Evolutionary conservation across 129 eudicot genomes (phyloP).

Genomic region (Chrysanthemum makinoi): DNA sequence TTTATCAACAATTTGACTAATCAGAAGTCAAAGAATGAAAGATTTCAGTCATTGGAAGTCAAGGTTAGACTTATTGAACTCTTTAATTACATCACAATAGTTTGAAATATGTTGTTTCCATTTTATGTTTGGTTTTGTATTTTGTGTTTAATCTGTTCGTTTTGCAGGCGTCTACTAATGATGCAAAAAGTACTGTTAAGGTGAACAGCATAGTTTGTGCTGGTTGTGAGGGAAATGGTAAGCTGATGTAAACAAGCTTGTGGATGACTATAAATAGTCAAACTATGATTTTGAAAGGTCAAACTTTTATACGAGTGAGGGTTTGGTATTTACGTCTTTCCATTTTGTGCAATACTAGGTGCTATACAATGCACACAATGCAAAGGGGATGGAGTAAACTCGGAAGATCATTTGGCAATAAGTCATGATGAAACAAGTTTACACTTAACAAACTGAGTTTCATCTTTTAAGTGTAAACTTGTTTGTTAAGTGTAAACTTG

Average conservation of each 20-base stretch:
- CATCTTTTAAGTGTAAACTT: too few species aligned
- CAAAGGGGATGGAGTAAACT: conserved; percentile 73
- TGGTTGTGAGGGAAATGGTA: conserved; percentile 83
- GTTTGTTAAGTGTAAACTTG: too few species aligned
- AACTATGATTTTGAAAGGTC: too few species aligned
- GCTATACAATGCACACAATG: conserved; percentile 52
- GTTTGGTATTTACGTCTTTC: neutral
- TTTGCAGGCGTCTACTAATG: conserved; percentile 47
- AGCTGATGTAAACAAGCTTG: conserved; percentile 17
- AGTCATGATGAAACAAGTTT: too few species aligned
- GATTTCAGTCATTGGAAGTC: conserved; percentile 49
- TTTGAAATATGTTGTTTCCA: too few species aligned
- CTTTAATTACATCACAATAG: neutral
- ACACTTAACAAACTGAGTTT: too few species aligned
- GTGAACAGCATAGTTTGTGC: conserved; percentile 53
- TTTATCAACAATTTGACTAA: conserved; percentile 32
- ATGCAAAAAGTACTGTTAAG: conserved; percentile 17
- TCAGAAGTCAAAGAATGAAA: conserved; percentile 33
- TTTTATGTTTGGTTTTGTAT: too few species aligned
- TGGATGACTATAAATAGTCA: neutral
- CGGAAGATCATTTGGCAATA: conserved; percentile 82
- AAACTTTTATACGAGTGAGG: too few species aligned
- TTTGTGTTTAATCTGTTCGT: neutral
- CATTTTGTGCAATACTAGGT: conserved; percentile 40
- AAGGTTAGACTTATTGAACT: conserved; percentile 32